A percentile compares a stretch with the other conserved stretches of the same genome.
These are phyloP conservation scores for Yamadazyma jaroonii DNA, from an alignment of 1,139 yeast species.

Conservation along the genomic window DNA sequence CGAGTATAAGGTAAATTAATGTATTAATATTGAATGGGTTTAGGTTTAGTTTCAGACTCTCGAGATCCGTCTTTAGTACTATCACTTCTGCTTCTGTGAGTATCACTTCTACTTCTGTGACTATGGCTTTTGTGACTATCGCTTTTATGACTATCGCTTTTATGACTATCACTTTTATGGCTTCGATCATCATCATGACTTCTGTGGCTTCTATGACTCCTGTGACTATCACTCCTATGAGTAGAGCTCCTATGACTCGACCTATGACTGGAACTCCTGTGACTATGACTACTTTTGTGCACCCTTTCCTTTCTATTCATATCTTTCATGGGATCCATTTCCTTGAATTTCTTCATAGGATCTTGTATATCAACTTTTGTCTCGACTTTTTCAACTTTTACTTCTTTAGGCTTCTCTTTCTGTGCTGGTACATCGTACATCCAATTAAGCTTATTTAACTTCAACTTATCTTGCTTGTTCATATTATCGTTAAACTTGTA, in stretches of 20 bases:
- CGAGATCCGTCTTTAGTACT: not conserved
- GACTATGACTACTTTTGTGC: constrained; percentile 10
- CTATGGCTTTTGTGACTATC: not conserved
- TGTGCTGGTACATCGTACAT: constrained; percentile 62
- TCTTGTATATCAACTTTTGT: constrained; percentile 3
- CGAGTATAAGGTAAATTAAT: constrained; percentile 1
- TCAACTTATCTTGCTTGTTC: constrained; percentile 40
- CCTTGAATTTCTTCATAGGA: constrained; percentile 1
- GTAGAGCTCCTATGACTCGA: not conserved
- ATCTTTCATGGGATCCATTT: constrained; percentile 1
- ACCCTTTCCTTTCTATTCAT: constrained; percentile 7
- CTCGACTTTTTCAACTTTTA: constrained; percentile 2
- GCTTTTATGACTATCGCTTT: not conserved
- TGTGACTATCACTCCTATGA: constrained; percentile 1
- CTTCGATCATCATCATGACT: constrained; percentile 1
- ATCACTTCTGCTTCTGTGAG: not conserved
- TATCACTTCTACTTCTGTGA: constrained; percentile 23
- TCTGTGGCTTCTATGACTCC: constrained; percentile 8
- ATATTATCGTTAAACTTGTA: constrained; percentile 18
- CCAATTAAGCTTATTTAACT: constrained; percentile 66
- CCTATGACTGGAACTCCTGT: constrained; percentile 5
- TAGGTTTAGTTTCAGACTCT: not conserved
- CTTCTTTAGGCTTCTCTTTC: not conserved
- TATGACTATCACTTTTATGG: not conserved
- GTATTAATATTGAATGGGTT: not conserved